phyloP scores from a whole-genome alignment of 805 yeast genomes.

The Barnettozyma pratensis region DNA sequence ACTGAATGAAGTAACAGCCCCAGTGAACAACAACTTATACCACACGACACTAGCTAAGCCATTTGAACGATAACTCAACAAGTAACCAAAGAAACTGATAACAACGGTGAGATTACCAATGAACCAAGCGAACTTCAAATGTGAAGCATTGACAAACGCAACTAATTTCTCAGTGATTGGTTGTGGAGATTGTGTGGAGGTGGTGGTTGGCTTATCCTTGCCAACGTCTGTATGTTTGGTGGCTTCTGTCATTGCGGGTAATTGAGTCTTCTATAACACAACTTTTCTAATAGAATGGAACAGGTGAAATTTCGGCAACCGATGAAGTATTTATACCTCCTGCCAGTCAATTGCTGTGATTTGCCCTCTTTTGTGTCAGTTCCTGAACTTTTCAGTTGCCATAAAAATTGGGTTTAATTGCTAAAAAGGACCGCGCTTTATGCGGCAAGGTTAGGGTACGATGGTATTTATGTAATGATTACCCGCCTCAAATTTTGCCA shows the following conservation, averaged over 20 bases:
- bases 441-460: too few relatives aligned
- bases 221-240: neutral
- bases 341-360: too few relatives aligned
- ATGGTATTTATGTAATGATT: too few relatives aligned
- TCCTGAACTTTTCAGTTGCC: too few relatives aligned
- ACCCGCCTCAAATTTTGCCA: too few relatives aligned
- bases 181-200: neutral
- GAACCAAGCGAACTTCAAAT: conserved; percentile 76
- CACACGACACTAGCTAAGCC: conserved; percentile 36
- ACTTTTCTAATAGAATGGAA: too few relatives aligned
- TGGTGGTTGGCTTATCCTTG: neutral
- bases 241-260: neutral
- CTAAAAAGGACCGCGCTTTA: too few relatives aligned
- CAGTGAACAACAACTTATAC: conserved; percentile 57
- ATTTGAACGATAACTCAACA: conserved; percentile 29
- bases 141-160: conserved; percentile 12
- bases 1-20: conserved; percentile 69
- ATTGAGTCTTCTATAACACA: neutral
- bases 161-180: neutral
- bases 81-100: conserved; percentile 34
- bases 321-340: too few relatives aligned
- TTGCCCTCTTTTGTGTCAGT: too few relatives aligned
- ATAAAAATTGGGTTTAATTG: too few relatives aligned
- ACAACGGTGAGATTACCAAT: conserved; percentile 49
- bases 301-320: too few relatives aligned